Evolutionary conservation across 2,329 filamentous ascomycete genomes (phyloP), one percentile per base, ranked within the genome.

Genomic region (Aureobasidium sp.): DNA sequence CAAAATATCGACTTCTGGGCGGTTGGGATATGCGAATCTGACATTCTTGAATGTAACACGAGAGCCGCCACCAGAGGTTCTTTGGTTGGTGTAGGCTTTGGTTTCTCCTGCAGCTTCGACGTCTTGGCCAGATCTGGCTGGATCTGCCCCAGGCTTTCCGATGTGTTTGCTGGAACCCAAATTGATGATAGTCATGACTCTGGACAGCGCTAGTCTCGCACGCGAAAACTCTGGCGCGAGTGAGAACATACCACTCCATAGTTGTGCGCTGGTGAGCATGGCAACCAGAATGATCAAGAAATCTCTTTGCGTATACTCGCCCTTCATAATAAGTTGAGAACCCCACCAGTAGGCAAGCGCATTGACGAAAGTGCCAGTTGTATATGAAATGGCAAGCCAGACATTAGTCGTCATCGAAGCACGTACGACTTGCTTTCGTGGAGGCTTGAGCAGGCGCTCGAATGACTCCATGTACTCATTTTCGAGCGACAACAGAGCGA

Each of bases 401-500:
- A 34, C n/a, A n/a, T 34, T 34, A 6, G 30, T 34, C 12, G 30
- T 34, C 30, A 34, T 34, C 4, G 30, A 34, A 5, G 30, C 30
- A n/a, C 30, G 30, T n/a, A 34, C 30, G 30, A 34, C 6, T n/a
- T 34, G 30, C 6, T 34, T 34, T 34, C 30, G 30, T 5, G 30
- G 30, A 10, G 30, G 30, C 30, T 34, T 34, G 30, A 34, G 30
- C 6, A 34, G 30, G n/a, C 30, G 30, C 30, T 34, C 30, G 12
- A 34, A 34, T n/a, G 30, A 34, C 6, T 34, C 30, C 30, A 34
- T 34, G 6, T 34, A 34, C 3, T 34, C 30, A 14, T 2, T 34
- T 14, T 34, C 30, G 12, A 34, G 30, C n/a, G 30, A 34, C 10
- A 34, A 14, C 6, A 34, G 68, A 4, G 71, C 68, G 11, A 75